Evolutionary conservation across 2,329 filamentous ascomycete species (phyloP).

Genomic region (Aphanocladium album): DNA sequence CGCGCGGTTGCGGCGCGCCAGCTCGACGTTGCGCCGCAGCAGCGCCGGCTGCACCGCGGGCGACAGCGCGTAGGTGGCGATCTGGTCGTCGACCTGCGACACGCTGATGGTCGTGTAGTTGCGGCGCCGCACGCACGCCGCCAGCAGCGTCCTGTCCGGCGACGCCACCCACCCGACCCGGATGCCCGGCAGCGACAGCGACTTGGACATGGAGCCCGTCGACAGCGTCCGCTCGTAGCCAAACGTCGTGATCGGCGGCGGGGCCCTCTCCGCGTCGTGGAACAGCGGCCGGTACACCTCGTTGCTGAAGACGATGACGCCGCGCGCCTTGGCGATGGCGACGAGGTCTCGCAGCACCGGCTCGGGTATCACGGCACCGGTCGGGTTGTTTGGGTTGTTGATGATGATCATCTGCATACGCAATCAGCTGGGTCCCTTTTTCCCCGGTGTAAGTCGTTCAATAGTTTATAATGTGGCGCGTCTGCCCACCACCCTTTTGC

Average conservation of each 20-base stretch:
- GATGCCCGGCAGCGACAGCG: slow-evolving; percentile 76
- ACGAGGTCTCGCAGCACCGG: slow-evolving; percentile 57
- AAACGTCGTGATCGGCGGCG: slow-evolving; percentile 64
- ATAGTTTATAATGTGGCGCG: background rate
- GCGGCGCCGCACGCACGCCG: slow-evolving; percentile 57
- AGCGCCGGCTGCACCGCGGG: slow-evolving; percentile 33
- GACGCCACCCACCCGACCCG: slow-evolving; percentile 79
- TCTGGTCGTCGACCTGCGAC: slow-evolving; percentile 60
- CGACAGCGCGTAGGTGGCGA: slow-evolving; percentile 71
- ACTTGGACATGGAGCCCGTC: slow-evolving; percentile 80
- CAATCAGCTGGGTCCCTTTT: background rate
- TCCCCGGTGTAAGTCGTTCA: slow-evolving; percentile 20
- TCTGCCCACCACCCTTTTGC: slow-evolving; percentile 16
- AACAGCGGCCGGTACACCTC: slow-evolving; percentile 84
- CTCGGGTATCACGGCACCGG: slow-evolving; percentile 63
- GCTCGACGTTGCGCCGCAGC: slow-evolving; percentile 34
- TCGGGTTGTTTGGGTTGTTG: slow-evolving; percentile 82
- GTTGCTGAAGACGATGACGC: slow-evolving; percentile 66
- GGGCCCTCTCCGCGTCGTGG: slow-evolving; percentile 51
- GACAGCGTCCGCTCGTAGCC: slow-evolving; percentile 66
- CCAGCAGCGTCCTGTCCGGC: slow-evolving; percentile 56
- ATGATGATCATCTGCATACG: slow-evolving; percentile 39
- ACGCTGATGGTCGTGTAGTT: slow-evolving; percentile 82
- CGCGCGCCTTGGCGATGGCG: slow-evolving; percentile 55
- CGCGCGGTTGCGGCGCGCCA: slow-evolving; percentile 63